phyloP scores from a whole-genome alignment of 164 flowering plant genomes.

The Tetrastigma voinierianum region DNA sequence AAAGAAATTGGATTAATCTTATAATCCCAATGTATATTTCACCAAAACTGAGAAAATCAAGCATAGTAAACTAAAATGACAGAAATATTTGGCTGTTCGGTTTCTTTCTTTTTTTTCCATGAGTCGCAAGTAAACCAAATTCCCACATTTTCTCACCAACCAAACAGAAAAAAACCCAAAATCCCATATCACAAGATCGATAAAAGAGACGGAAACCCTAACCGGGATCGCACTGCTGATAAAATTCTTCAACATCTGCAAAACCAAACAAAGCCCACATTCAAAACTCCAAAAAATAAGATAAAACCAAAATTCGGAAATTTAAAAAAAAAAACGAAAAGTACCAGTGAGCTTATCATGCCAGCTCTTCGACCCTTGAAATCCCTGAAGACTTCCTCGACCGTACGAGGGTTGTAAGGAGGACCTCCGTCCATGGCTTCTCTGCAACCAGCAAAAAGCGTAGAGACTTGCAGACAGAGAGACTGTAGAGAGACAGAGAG shows the following conservation, averaged over 20 bases:
- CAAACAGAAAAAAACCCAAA: neutral
- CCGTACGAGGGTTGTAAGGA: slow-evolving; percentile 70
- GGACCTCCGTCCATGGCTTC: slow-evolving; percentile 47
- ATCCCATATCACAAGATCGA: neutral
- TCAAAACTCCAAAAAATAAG: slow-evolving; percentile 7
- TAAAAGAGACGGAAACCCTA: slow-evolving; percentile 24
- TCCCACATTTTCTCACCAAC: neutral
- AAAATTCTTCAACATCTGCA: slow-evolving; percentile 71
- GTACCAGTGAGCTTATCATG: slow-evolving; percentile 63
- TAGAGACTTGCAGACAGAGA: neutral
- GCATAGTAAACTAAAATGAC: too few species aligned
- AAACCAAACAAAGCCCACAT: slow-evolving; percentile 5
- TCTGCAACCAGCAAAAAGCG: neutral
- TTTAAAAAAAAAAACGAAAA: neutral
- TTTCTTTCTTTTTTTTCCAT: too few species aligned
- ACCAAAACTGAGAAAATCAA: too few species aligned
- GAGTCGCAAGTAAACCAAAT: too few species aligned
- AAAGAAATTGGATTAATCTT: too few species aligned
- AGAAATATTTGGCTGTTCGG: too few species aligned
- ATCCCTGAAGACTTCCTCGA: slow-evolving; percentile 74
- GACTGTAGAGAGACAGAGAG: neutral
- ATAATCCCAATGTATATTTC: too few species aligned
- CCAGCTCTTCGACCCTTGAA: slow-evolving; percentile 72
- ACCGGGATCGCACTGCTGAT: slow-evolving; percentile 77
- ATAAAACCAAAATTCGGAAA: neutral